Percentiles rank a stretch among this genome's conserved stretches.
These are phyloP conservation scores for Musa itinerans DNA, from an alignment of 176 grass and related monocot genomes.

Conservation along the genomic window DNA sequence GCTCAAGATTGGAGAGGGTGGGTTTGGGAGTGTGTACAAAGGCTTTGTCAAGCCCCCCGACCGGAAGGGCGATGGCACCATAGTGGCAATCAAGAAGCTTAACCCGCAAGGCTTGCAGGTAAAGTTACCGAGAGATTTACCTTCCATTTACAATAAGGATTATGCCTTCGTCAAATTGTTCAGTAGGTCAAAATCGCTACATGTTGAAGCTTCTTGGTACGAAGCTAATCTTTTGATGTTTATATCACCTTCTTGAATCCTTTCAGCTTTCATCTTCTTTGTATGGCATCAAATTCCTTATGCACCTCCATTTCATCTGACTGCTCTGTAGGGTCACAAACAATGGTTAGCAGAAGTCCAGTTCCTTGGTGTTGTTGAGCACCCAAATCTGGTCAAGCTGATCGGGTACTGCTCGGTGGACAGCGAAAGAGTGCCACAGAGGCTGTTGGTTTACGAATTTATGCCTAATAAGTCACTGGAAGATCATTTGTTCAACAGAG, in stretches of 20 bases:
- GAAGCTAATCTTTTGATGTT: not conserved
- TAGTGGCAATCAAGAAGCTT: conserved; percentile 9
- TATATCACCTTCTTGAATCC: not conserved
- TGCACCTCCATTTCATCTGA: not conserved
- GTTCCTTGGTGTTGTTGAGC: conserved; percentile 18
- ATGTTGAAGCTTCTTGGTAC: not conserved
- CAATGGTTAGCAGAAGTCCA: conserved; percentile 16
- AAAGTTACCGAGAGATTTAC: not conserved
- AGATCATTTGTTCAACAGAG: conserved; percentile 9
- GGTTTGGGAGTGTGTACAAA: conserved; percentile 2
- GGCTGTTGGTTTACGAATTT: conserved; percentile 16
- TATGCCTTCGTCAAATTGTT: not conserved
- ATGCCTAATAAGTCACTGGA: conserved; percentile 12
- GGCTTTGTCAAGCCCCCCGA: not conserved
- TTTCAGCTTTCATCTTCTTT: not conserved
- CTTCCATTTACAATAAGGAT: not conserved
- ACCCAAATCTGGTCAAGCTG: conserved; percentile 16
- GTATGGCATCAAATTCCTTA: not conserved
- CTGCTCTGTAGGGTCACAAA: conserved; percentile 7
- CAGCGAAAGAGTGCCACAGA: conserved; percentile 4
- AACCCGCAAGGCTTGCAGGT: not conserved
- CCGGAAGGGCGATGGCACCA: not conserved
- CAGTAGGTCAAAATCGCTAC: not conserved
- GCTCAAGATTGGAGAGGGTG: conserved; percentile 4
- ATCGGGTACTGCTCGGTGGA: conserved; percentile 13